Evolutionary conservation across 2,329 filamentous ascomycete genomes (phyloP), one percentile per base, ranked within the genome.

Genomic region (Magnaporthiopsis rhizophila): DNA sequence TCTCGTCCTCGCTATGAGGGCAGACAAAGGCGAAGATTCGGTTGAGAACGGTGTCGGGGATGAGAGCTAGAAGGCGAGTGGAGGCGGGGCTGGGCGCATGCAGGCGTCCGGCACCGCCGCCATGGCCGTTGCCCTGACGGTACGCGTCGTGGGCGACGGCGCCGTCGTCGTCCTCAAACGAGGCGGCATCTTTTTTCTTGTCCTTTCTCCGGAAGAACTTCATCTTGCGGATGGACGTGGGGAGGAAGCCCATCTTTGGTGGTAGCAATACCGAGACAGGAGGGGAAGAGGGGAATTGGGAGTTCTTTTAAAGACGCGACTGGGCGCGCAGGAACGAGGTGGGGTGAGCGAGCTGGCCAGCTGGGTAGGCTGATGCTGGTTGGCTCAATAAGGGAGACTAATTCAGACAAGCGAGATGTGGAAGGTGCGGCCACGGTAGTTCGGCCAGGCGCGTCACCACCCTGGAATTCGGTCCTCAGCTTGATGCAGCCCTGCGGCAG

Each of bases 1-100:
- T 87, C 72, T 88, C 81, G 76, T 98, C 93, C 64, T 79, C 78
- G 50, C 87, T 80, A 76, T 98, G 94, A 9, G 93, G 93, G 71
- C 93, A 97, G 65, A 97, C 87, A 69, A 87, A 87, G 70, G 83
- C 77, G 74, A 97, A 94, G 73, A 97, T 93, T 73, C 84, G 86
- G 69, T 86, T 82, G 65, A 97, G 82, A 36, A 96, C 81, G n/a
- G 83, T 77, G 32, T 82, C 77, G 12, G 92, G 89, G 13, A 97
- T 82, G 63, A 76, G 75, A 57, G 78, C 77, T 61, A 86, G 79
- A 53, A 76, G 67, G 18, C 71, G 71, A 18, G 79, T 76, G 8
- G 82, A 83, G 34, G 71, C 69, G 30, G 69, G 68, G 6, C 77
- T 80, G 26, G 67, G 62, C 13, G 57, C 28, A 15, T 56, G 32